These are phyloP conservation scores for Adansonia gregorii DNA, from an alignment of 441 rosid species.

Conservation along the genomic window DNA sequence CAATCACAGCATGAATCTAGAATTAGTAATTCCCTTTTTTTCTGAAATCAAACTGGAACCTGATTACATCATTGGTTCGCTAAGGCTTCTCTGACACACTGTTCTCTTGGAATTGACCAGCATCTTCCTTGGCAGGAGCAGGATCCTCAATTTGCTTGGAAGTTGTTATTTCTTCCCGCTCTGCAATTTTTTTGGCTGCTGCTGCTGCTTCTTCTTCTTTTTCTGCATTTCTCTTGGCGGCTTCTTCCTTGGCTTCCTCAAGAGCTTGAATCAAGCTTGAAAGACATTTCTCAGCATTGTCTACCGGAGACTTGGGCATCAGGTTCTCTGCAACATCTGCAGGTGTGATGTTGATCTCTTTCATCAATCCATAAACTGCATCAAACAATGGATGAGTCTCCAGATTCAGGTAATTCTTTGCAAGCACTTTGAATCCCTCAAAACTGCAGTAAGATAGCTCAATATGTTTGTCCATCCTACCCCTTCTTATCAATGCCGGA, in stretches of 20 bases:
- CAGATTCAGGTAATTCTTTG: background rate
- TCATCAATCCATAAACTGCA: conserved; percentile 39
- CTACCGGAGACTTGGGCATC: conserved; percentile 58
- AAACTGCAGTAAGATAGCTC: background rate
- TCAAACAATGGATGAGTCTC: conserved; percentile 5
- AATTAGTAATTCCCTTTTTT: background rate
- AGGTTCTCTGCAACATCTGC: conserved; percentile 83
- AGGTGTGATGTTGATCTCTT: conserved; percentile 56
- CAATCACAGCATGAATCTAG: background rate
- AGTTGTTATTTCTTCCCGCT: conserved; percentile 20
- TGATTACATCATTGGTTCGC: too few species aligned
- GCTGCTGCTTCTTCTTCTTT: conserved; percentile 22
- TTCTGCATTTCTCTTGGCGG: conserved; percentile 34
- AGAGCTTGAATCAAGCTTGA: conserved; percentile 53
- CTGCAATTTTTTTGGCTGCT: background rate
- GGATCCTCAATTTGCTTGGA: conserved; percentile 18
- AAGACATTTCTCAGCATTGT: conserved; percentile 52
- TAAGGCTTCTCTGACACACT: background rate
- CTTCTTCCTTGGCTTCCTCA: conserved; percentile 41
- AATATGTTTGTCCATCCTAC: background rate
- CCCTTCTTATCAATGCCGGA: conserved; percentile 14
- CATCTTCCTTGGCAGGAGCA: conserved; percentile 23
- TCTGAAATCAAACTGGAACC: background rate
- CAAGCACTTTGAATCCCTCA: conserved; percentile 10
- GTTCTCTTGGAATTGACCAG: conserved; percentile 27